A percentile compares a stretch with the other conserved stretches of the same genome.
phyloP scores from a whole-genome alignment of 2,329 filamentous ascomycete genomes.

The Verticillium zaregamsianum region DNA sequence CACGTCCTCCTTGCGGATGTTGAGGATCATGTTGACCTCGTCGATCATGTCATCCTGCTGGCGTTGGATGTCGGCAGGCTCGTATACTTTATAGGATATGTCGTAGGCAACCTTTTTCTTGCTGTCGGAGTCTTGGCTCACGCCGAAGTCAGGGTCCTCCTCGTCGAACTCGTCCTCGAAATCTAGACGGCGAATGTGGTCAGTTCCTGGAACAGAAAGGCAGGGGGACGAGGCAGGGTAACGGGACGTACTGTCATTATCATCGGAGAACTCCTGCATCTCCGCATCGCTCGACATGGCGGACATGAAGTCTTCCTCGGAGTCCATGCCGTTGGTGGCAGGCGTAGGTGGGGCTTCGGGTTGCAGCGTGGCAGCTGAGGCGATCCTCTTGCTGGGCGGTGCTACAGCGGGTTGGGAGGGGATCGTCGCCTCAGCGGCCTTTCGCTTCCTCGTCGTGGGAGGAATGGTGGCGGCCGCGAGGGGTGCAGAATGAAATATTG shows the following conservation, averaged over 20 bases:
- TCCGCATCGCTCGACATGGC: constrained; percentile 74
- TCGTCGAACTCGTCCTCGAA: constrained; percentile 54
- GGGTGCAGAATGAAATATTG: not conserved
- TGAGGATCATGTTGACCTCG: constrained; percentile 88
- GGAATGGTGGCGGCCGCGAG: constrained; percentile 48
- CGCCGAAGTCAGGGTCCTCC: constrained; percentile 50
- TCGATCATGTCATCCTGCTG: constrained; percentile 84
- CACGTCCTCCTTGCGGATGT: constrained; percentile 81
- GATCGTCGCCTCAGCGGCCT: constrained; percentile 62
- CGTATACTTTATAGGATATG: constrained; percentile 77
- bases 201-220: not conserved
- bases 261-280: constrained; percentile 73
- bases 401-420: constrained; percentile 38
- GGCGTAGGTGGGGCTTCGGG: constrained; percentile 53
- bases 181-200: constrained; percentile 31
- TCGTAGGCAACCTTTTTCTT: constrained; percentile 74
- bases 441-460: constrained; percentile 56
- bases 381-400: constrained; percentile 48
- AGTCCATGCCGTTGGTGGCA: constrained; percentile 74
- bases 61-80: constrained; percentile 73
- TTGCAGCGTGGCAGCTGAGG: constrained; percentile 41
- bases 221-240: constrained; percentile 4
- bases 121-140: constrained; percentile 61
- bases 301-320: constrained; percentile 91
- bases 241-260: constrained; percentile 37